A percentile compares a stretch with the other conserved stretches of the same genome.
Conservation (phyloP, 495 filamentous ascomycete genomes). For the Neurospora hispaniola region DNA sequence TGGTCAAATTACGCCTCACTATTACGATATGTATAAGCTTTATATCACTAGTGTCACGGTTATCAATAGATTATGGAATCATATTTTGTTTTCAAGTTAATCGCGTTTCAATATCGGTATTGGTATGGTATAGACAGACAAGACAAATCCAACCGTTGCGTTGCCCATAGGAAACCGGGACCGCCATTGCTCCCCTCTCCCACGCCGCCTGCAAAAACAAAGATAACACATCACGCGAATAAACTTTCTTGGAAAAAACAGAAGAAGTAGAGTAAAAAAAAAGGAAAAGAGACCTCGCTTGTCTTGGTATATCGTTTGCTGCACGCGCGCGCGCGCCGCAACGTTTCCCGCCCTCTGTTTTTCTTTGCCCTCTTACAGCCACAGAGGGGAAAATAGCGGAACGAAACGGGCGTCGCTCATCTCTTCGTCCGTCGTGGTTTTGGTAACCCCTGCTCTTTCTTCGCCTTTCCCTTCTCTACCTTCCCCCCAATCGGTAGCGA, state of each 20-base stretch:
- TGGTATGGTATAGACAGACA: not conserved
- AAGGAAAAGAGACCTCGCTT: slow-evolving; percentile 2
- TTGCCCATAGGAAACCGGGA: not conserved
- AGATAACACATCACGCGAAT: not conserved
- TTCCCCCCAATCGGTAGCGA: not conserved
- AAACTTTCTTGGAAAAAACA: not conserved
- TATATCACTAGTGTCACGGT: not conserved
- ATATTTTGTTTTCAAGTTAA: slow-evolving; percentile 1
- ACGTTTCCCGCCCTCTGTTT: not conserved
- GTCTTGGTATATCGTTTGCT: slow-evolving; percentile 7
- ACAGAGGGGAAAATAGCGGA: not conserved
- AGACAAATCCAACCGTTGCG: not conserved
- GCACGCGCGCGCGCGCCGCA: not conserved
- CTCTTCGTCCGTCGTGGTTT: slow-evolving; percentile 3
- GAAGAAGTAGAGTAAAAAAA: slow-evolving; percentile 1
- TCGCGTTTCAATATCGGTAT: not conserved
- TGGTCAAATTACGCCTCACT: not conserved
- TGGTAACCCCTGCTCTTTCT: not conserved
- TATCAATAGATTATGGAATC: not conserved
- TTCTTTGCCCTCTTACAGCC: not conserved
- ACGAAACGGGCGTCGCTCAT: not conserved
- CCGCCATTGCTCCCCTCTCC: not conserved
- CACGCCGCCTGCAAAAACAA: not conserved
- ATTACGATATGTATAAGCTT: not conserved
- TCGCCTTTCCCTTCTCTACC: not conserved